Conservation (phyloP, 768 basidiomycete species). For the Termitomyces sp. region DNA sequence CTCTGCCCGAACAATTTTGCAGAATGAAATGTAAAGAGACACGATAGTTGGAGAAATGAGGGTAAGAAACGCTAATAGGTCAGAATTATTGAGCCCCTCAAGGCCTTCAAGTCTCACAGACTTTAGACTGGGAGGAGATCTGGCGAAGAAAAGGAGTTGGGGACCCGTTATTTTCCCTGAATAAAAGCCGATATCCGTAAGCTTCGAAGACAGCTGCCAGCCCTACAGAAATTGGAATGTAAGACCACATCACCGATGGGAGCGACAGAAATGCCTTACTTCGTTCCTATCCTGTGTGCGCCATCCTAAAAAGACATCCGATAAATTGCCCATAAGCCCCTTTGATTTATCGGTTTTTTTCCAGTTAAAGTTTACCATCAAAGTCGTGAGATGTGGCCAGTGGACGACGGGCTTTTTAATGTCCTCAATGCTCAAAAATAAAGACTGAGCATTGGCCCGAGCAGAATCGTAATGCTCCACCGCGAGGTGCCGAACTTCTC, state of each 20-base stretch:
- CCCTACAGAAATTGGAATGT: neutral
- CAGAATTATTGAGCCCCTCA: neutral
- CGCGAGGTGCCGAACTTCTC: neutral
- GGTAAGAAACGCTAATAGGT: neutral
- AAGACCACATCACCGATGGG: neutral
- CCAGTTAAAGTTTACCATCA: neutral
- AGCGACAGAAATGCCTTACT: neutral
- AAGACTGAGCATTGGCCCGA: neutral
- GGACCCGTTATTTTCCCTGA: neutral
- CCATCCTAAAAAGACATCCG: no score
- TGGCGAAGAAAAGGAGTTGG: neutral
- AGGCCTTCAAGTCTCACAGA: neutral
- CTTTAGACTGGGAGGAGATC: neutral
- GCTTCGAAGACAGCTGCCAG: neutral
- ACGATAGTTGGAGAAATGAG: neutral
- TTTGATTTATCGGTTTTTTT: no score
- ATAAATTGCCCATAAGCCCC: no score
- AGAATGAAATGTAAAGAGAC: neutral
- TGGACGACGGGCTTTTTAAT: neutral
- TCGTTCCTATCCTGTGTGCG: neutral
- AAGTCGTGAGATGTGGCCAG: neutral
- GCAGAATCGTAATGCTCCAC: neutral
- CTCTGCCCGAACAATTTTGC: neutral
- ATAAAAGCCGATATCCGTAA: neutral
- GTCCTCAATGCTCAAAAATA: neutral